Evolutionary conservation across 139 green algal species (phyloP).

Genomic region (Trebouxia sp.): DNA sequence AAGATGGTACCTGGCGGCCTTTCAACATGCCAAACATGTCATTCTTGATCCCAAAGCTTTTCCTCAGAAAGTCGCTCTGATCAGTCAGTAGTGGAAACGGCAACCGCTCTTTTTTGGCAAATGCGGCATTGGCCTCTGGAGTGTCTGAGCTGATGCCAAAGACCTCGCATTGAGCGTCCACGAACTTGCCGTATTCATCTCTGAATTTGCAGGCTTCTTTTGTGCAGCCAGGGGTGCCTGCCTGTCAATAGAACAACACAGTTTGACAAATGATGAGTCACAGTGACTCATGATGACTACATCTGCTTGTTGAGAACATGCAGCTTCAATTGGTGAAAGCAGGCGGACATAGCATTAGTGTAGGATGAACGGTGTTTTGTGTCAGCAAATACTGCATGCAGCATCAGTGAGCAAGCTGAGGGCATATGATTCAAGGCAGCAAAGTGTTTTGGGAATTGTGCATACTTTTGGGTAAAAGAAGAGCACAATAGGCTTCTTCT

Average conservation of each 20-base stretch:
- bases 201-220: slow-evolving; percentile 67
- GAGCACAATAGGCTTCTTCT: slow-evolving; percentile 36
- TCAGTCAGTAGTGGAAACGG: slow-evolving; percentile 34
- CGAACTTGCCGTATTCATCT: slow-evolving; percentile 61
- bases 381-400: background rate
- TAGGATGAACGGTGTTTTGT: background rate
- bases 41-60: slow-evolving; percentile 45
- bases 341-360: background rate
- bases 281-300: background rate
- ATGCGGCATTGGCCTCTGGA: slow-evolving; percentile 23
- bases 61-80: slow-evolving; percentile 31
- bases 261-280: background rate
- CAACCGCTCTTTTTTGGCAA: slow-evolving; percentile 33
- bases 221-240: slow-evolving; percentile 35
- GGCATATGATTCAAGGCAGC: background rate
- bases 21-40: slow-evolving; percentile 70
- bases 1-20: slow-evolving; percentile 47
- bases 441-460: background rate
- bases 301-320: background rate
- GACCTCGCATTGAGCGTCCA: slow-evolving; percentile 18
- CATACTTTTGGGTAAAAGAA: slow-evolving; percentile 34
- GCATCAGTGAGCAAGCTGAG: background rate
- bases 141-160: slow-evolving; percentile 33
- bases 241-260: background rate
- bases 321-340: background rate